A percentile compares a stretch with the other conserved stretches of the same genome.
Conservation (phyloP, 176 grass and related monocot genomes). For the Eleusine coracana region DNA sequence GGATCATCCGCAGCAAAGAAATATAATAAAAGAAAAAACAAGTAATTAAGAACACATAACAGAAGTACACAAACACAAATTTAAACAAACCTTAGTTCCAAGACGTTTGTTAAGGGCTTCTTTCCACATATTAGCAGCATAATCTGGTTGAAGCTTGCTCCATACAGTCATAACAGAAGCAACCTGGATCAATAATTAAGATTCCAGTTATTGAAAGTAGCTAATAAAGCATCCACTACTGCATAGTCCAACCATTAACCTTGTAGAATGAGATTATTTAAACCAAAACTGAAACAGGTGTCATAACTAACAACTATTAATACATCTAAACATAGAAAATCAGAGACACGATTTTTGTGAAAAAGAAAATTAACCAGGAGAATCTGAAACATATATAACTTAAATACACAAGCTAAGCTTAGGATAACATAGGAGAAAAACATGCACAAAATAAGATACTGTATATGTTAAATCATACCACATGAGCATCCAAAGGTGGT, state of each 20-base stretch:
- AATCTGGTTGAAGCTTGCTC: conserved; percentile 88
- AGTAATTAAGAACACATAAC: background rate
- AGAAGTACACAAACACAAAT: background rate
- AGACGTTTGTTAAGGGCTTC: conserved; percentile 98
- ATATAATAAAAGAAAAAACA: background rate
- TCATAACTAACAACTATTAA: background rate
- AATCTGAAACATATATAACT: conserved; percentile 6
- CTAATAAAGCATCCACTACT: background rate
- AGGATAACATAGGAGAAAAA: background rate
- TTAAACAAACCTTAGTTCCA: conserved; percentile 76
- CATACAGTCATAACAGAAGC: conserved; percentile 98
- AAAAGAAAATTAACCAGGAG: background rate
- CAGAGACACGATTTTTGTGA: background rate
- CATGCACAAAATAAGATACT: conserved; percentile 7
- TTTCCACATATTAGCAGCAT: conserved; percentile 87
- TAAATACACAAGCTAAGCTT: conserved; percentile 2
- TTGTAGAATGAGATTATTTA: background rate
- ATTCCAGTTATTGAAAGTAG: conserved; percentile 34
- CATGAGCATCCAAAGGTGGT: conserved; percentile 91
- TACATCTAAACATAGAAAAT: conserved; percentile 7
- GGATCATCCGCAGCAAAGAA: conserved; percentile 9
- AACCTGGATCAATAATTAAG: conserved; percentile 61
- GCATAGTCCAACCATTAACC: background rate
- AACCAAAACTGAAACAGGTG: background rate
- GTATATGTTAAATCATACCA: conserved; percentile 57